Evolutionary conservation across 176 grass and related monocot species (phyloP), one percentile per base, ranked within the genome.

Genomic region (Eremochloa ophiuroides): DNA sequence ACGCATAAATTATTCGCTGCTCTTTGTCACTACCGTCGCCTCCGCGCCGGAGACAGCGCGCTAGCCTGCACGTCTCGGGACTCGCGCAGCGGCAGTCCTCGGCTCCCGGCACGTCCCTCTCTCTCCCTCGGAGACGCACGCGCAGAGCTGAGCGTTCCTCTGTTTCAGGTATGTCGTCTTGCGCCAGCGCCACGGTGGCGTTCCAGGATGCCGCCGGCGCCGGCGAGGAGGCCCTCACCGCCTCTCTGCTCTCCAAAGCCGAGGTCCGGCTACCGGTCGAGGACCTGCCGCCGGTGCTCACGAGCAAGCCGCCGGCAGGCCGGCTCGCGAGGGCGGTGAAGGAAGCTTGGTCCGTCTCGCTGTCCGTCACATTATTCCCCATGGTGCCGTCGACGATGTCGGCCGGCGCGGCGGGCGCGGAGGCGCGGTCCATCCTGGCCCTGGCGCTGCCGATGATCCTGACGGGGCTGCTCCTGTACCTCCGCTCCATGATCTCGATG

Each of bases 401-500:
- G 4, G 73, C 79, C 66, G 73, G 59, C 37, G 59, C 66, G 27
- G 83, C 83, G 16, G 66, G 78, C 26, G 66, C 13, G 26, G 94
- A 97, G 69, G 91, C 88, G 9, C 62, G 71, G 17, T 84, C 88
- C 29, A 93, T 97, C 9, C 73, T 97, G 11, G 66, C 68, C 10
- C 83, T 97, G 20, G 91, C 94, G 15, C 39, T 82, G 10, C 91
- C 94, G 1, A 97, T 97, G 94, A 93, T 91, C 43, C 37, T 97
- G 4, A 97, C 94, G 4, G 91, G 94, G 0, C 86, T 97, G 22
- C 79, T 93, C 12, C 80, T 97, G 0, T 97, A 97, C 86, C 88
- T 93, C 80, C 94, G 94, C 7, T 97, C 94, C 14, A 97, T 97
- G 91, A 97, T 97, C 55, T 97, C 94, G 17, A 97, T 97, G 91